Evolutionary conservation across 2,329 filamentous ascomycete species (phyloP).

Genomic region (Zymoseptoria pseudotritici): DNA sequence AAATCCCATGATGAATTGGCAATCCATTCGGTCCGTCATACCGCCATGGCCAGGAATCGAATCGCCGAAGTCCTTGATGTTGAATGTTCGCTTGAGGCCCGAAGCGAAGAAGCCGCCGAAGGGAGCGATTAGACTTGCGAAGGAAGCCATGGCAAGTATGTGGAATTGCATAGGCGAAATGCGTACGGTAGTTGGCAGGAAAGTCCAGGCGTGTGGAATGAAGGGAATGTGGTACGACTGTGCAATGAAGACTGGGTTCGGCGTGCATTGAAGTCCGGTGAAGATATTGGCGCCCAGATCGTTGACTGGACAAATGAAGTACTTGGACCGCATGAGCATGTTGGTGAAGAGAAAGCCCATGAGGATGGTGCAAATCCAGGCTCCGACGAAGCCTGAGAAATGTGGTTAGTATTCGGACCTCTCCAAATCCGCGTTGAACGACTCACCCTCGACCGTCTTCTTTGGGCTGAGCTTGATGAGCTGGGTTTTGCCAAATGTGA

Average conservation of each 20-base stretch:
- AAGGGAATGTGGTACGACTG: constrained; percentile 62
- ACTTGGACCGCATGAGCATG: constrained; percentile 80
- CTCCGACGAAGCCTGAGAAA: constrained; percentile 70
- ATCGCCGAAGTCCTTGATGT: constrained; percentile 99
- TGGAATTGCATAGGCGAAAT: constrained; percentile 90
- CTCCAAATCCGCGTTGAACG: too few species aligned
- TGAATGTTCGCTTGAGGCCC: constrained; percentile 95
- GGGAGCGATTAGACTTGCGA: constrained; percentile 91
- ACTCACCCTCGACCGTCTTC: constrained; percentile 76
- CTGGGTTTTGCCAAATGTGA: constrained; percentile 91
- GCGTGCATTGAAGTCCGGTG: constrained; percentile 79
- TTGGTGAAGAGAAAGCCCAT: constrained; percentile 78
- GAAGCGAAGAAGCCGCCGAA: constrained; percentile 99
- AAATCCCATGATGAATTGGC: constrained; percentile 99
- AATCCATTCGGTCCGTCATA: constrained; percentile 99
- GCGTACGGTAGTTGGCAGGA: constrained; percentile 63
- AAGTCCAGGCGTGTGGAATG: constrained; percentile 55
- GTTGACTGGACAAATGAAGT: constrained; percentile 97
- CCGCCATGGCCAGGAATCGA: constrained; percentile 96
- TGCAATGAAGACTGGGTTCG: constrained; percentile 84
- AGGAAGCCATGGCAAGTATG: constrained; percentile 80
- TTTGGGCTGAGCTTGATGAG: constrained; percentile 97
- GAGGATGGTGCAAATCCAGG: constrained; percentile 89
- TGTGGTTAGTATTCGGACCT: not conserved
- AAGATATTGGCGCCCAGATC: constrained; percentile 91